Conservation (phyloP, 306 rosid genomes). For the Echinosophora koreensis region DNA sequence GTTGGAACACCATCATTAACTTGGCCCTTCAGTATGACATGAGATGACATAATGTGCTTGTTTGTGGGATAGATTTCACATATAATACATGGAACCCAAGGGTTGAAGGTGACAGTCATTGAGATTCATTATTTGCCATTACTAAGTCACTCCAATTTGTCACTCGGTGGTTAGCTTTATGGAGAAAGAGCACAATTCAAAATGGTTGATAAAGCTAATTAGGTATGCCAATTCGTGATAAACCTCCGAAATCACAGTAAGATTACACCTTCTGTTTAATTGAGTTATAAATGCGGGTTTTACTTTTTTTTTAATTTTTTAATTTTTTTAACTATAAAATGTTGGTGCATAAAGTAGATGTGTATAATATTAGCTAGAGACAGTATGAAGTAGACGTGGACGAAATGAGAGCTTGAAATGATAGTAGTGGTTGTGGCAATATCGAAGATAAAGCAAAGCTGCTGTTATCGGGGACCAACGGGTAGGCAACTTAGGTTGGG, state of each 20-base stretch:
- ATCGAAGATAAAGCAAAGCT: constrained; percentile 14
- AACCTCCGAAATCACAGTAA: constrained; percentile 18
- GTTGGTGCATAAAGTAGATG: not conserved
- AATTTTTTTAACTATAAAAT: not conserved
- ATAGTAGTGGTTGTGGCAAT: constrained; percentile 6
- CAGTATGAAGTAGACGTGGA: constrained; percentile 2
- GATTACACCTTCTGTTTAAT: not conserved
- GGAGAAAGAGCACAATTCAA: constrained; percentile 32
- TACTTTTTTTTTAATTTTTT: not conserved
- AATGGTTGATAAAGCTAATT: constrained; percentile 43
- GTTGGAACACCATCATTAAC: too few relatives aligned
- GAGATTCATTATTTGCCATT: too few relatives aligned
- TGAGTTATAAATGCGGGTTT: constrained; percentile 27
- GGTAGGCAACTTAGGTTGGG: not conserved
- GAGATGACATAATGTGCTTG: too few relatives aligned
- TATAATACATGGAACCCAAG: too few relatives aligned
- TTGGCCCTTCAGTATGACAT: too few relatives aligned
- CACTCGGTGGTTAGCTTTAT: constrained; percentile 25
- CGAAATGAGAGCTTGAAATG: not conserved
- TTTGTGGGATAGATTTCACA: too few relatives aligned
- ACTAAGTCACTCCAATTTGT: not conserved
- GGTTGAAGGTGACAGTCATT: too few relatives aligned
- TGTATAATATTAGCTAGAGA: not conserved
- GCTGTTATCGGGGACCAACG: not conserved
- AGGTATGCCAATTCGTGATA: constrained; percentile 26